Conservation (phyloP, 2,329 filamentous ascomycete species). For the Diaporthe citriasiana region DNA sequence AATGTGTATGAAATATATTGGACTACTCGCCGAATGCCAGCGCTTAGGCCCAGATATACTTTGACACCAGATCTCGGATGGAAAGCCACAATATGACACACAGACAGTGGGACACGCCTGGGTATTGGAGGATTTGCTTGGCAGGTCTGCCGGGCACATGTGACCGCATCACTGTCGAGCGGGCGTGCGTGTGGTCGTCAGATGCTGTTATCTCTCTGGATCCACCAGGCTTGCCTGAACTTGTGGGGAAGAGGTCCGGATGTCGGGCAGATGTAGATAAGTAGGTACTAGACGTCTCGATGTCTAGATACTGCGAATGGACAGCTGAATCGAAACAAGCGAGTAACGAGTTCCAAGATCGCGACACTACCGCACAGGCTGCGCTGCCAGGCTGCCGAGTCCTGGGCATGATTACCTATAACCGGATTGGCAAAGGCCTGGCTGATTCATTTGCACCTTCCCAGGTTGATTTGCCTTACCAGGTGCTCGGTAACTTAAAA, state of each 20-base stretch:
- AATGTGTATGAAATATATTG: slow-evolving; percentile 6
- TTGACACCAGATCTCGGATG: background rate
- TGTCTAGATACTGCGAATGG: background rate
- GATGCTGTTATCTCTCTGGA: slow-evolving; percentile 6
- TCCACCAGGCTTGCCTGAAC: slow-evolving; percentile 6
- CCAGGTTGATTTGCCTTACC: slow-evolving; percentile 26
- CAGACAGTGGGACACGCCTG: background rate
- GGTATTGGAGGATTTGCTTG: slow-evolving; percentile 12
- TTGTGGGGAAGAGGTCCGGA: background rate
- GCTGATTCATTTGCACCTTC: slow-evolving; percentile 21
- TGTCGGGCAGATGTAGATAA: background rate
- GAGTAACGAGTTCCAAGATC: background rate
- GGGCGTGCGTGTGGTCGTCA: background rate
- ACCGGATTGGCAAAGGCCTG: background rate
- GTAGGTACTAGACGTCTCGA: background rate
- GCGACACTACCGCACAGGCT: background rate
- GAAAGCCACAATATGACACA: slow-evolving; percentile 15
- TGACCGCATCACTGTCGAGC: background rate
- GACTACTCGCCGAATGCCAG: background rate
- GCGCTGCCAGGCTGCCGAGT: background rate
- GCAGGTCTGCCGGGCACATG: background rate
- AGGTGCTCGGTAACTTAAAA: slow-evolving; percentile 30
- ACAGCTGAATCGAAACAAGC: background rate
- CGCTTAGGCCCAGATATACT: background rate
- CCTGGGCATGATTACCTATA: background rate